Base-by-base conservation (phyloP, 2,329 filamentous ascomycete genomes). In the Paecilomyces variotii region DNA sequence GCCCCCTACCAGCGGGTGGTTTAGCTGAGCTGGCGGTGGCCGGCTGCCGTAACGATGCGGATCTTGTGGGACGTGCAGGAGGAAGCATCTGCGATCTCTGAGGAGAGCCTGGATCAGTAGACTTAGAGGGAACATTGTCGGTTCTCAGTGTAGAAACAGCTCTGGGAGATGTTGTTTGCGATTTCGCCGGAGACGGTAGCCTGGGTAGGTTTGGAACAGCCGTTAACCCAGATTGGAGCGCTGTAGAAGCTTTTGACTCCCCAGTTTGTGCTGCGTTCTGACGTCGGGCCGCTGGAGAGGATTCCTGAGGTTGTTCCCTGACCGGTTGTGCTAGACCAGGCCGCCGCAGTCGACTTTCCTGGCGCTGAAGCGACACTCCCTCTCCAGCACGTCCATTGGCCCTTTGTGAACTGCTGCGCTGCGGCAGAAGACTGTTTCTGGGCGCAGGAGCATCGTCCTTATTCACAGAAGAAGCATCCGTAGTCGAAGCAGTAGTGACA, bases 41-140 rank as follows among this genome's bases (percentile, higher is more conserved):
- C n/a, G 70, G 70, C 57, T 76, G 74, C 60, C 70, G 66, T 49
- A 76, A 56, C 11, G 74, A 76, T 6, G 71, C 65, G 2, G 74
- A 76, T 55, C 74, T 67, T 24, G 61, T 60, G 24, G 71, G 68
- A 24, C 73, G 72, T 5, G 69, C 63, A 2, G 70, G 70, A 4
- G 73, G 72, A 34, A 63, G 66, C 69, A 74, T 72, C 19, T 68
- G 65, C n/a, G 67, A 64, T 57, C 70, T 72, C 57, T 67, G 68
- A 10, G 68, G 62, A 6, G 70, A 68, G 9, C 62, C 27, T 4
- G 63, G 62, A n/a, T 32, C 54, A n/a, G n/a, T 27, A 6, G 55
- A 10, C n/a, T n/a, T 45, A n/a, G 39, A 45, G 19, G 39, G n/a
- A 14, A 45, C 5, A 19, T 45, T 45, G 14, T 45, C 39, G 14